Evolutionary conservation across 2,329 filamentous ascomycete species (phyloP).

Genomic region (Hymenoscyphus infarciens): DNA sequence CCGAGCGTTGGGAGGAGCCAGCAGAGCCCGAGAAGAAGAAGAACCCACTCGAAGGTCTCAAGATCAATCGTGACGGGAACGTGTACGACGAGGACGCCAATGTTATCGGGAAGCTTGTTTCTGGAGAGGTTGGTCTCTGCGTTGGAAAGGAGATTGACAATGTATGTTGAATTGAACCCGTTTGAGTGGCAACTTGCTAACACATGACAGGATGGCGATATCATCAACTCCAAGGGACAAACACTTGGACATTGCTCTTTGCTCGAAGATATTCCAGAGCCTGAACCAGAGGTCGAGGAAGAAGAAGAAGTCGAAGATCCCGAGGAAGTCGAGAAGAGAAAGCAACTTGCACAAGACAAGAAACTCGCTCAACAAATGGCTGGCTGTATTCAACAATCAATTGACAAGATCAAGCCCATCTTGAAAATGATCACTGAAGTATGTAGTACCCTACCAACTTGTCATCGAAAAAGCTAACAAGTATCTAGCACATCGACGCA

Average conservation of each 20-base stretch:
- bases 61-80: slow-evolving; percentile 57
- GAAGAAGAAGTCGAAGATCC: slow-evolving; percentile 43
- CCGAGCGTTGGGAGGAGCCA: slow-evolving; percentile 56
- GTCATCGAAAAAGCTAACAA: slow-evolving; percentile 15
- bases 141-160: slow-evolving; percentile 67
- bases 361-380: slow-evolving; percentile 77
- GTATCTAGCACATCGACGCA: slow-evolving; percentile 64
- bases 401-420: slow-evolving; percentile 80
- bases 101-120: slow-evolving; percentile 63
- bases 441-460: slow-evolving; percentile 34
- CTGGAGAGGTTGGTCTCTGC: slow-evolving; percentile 62
- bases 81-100: slow-evolving; percentile 57
- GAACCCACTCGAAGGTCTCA: slow-evolving; percentile 50
- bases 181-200: background rate
- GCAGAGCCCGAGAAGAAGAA: slow-evolving; percentile 48
- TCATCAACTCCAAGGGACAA: slow-evolving; percentile 64
- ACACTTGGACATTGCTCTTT: slow-evolving; percentile 66
- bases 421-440: slow-evolving; percentile 82
- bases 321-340: slow-evolving; percentile 54
- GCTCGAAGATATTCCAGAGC: slow-evolving; percentile 53
- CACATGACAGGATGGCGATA: slow-evolving; percentile 54
- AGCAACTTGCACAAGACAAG: slow-evolving; percentile 61
- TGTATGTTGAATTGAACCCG: background rate
- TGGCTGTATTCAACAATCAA: slow-evolving; percentile 68
- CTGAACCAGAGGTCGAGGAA: slow-evolving; percentile 44